Evolutionary conservation across 2,329 filamentous ascomycete genomes (phyloP), one percentile per base, ranked within the genome.

Genomic region (Trichophyton equinum): DNA sequence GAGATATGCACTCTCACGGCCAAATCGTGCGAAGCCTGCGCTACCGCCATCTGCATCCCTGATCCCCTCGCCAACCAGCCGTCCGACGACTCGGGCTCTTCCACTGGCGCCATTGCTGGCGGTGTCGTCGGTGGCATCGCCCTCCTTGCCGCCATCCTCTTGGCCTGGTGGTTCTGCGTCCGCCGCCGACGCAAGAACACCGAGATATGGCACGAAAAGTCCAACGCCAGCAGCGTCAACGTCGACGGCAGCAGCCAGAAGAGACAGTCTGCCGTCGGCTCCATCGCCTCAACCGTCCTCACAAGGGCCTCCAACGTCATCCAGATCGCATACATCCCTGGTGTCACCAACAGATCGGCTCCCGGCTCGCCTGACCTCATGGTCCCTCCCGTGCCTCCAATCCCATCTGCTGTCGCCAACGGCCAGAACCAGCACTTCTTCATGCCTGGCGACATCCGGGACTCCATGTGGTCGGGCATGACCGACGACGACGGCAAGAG

Each of bases 261-360:
- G 65, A 81, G 91, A 67, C 83, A 87, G 60, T 94, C 91, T 9
- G 88, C 89, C n/a, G 86, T 92, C 60, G 83, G 87, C 69, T 97
- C 92, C 11, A 90, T 99, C 71, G 94, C 94, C 15, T 96, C 91
- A 8, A 97, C 92, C 27, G 91, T 97, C 62, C 82, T 96, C 63
- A 97, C 94, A 18, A 86, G 94, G 64, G 94, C 94, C 57, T 97
- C 94, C 69, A 99, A 99, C 78, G 92, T 99, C 72, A 99, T 99
- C 69, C 94, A 97, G 76, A 99, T 99, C 75, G 94, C 94, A 61
- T 99, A 97, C 74, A 97, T 99, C 66, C 94, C 94, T 13, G 94
- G 94, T 63, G 91, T 97, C 68, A 96, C 90, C 63, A 96, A 96
- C 76, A 84, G 92, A 66, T 91, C 91, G 11, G 85, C 86, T 6